Base-by-base conservation (phyloP, 2,329 filamentous ascomycete genomes). In the Cladosporium phlei region DNA sequence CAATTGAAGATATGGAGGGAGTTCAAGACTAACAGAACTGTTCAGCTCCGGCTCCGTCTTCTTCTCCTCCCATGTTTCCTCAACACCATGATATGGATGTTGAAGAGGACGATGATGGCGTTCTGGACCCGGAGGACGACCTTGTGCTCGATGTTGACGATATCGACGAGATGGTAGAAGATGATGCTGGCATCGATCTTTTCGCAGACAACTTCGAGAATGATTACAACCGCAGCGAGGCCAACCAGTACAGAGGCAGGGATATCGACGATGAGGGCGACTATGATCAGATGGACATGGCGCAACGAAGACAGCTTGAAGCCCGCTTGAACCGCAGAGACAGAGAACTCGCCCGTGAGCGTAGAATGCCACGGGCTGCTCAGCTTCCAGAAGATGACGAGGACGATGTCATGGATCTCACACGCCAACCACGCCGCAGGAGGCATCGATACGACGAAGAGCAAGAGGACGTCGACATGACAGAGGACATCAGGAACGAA, bases 391-490 rank as follows among this genome's bases (percentile, higher is more conserved):
- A 81, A 5, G 85, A 86, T 24, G 91, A 95, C 24, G 88, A 91
- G 51, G 89, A 93, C 55, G 85, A 81, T 39, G 80, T 93, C 47
- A 76, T 90, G 52, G 90, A 97, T 62, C 75, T 97, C 17, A 88
- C 88, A 17, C 82, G 84, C 20, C 89, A 95, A 66, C 88, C 87
- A 17, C 83, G 90, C 46, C 82, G 91, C 55, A 83, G 88, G 43
- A 82, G 93, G 56, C 87, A 93, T 67, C 81, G 86, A 57, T 98
- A 97, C 62, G 93, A 98, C 55, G 94, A 98, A 68, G 89, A 95
- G 30, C 83, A 85, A 10, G 90, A 96, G 55, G 90, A 95, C 55
- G 76, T 83, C 59, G 85, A 90, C 52, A 89, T 95, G 82, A 87
- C 84, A 49, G 87, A 85, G 38, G 88, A 96, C 61, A 89, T 95